These are phyloP conservation scores for Trifolium pratense DNA, from an alignment of 306 rosid genomes.

Conservation along the genomic window DNA sequence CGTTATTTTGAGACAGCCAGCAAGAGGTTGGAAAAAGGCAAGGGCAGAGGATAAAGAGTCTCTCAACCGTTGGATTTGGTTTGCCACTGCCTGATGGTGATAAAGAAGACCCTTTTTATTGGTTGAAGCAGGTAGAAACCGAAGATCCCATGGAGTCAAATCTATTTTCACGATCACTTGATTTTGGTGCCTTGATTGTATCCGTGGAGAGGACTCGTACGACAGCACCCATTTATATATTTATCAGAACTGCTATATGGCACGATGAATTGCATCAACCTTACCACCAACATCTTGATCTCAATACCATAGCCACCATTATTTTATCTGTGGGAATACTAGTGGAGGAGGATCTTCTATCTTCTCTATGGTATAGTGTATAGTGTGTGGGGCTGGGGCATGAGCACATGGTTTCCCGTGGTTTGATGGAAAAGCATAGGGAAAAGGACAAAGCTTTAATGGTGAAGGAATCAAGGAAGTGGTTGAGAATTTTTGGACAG, in stretches of 20 bases:
- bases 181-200: background rate
- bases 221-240: background rate
- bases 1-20: background rate
- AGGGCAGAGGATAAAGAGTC: background rate
- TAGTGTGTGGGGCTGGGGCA: no score
- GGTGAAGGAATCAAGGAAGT: no score
- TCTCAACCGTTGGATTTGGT: background rate
- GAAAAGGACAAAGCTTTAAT: no score
- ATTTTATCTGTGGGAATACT: constrained; percentile 42
- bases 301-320: no score
- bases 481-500: no score
- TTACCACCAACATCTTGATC: no score
- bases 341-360: constrained; percentile 58
- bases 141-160: no score
- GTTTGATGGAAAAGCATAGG: no score
- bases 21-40: background rate
- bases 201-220: background rate
- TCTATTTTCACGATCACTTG: background rate
- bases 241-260: no score
- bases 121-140: no score
- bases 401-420: no score
- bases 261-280: no score
- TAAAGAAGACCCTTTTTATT: background rate
- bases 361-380: constrained; percentile 23
- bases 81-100: background rate